phyloP scores from a whole-genome alignment of 164 flowering plant genomes.

The Vitis cinerea region DNA sequence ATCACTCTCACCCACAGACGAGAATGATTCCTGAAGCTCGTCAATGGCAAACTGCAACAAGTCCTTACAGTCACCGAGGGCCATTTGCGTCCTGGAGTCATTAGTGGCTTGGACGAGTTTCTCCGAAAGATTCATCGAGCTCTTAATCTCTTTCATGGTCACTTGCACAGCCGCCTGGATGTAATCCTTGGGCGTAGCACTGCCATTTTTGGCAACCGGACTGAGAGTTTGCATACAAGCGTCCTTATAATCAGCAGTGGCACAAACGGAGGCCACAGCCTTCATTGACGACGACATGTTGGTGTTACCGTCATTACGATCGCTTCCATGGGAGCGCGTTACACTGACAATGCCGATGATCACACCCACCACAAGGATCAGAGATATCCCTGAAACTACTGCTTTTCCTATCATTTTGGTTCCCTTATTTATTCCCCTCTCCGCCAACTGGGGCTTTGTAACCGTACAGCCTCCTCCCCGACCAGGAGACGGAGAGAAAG shows the following conservation, averaged over 20 bases:
- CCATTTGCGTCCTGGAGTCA: conserved; percentile 14
- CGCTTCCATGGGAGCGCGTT: background rate
- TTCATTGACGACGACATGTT: conserved; percentile 21
- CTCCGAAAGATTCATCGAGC: background rate
- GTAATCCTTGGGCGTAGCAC: conserved; percentile 39
- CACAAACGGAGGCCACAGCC: conserved; percentile 37
- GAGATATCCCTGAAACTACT: conserved; percentile 16
- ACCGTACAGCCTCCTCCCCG: too few species aligned
- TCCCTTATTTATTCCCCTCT: background rate
- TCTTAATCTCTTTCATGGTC: background rate
- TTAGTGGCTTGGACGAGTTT: background rate
- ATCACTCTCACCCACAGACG: conserved; percentile 19
- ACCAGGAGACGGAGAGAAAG: too few species aligned
- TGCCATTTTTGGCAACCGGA: conserved; percentile 23
- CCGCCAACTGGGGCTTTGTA: too few species aligned
- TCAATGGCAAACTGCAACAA: conserved; percentile 26
- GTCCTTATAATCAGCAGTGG: conserved; percentile 42
- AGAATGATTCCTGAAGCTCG: conserved; percentile 27
- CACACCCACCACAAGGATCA: conserved; percentile 42
- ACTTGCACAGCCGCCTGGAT: conserved; percentile 14
- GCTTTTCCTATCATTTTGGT: background rate
- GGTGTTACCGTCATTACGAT: background rate
- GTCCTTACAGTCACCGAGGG: conserved; percentile 34
- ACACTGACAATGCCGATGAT: conserved; percentile 29
- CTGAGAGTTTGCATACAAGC: conserved; percentile 34